These are phyloP conservation scores for Rubia occidens DNA, from an alignment of 305 asterid genomes.

Conservation along the genomic window DNA sequence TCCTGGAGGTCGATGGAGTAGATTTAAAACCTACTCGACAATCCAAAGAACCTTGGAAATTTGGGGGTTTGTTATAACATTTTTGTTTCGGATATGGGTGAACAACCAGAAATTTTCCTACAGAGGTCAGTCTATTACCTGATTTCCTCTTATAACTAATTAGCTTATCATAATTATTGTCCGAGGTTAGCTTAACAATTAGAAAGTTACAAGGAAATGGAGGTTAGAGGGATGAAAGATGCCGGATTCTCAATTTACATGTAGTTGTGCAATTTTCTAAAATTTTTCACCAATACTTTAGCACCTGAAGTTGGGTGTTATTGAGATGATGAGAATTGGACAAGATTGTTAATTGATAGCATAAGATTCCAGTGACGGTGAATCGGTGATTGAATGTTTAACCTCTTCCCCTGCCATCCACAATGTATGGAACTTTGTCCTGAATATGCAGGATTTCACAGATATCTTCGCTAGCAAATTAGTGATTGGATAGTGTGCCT, in stretches of 20 bases:
- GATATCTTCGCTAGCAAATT: background rate
- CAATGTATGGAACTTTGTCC: background rate
- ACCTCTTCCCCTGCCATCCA: background rate
- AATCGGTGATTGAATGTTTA: background rate
- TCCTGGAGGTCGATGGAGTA: conserved; percentile 95
- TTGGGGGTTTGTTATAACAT: conserved; percentile 89
- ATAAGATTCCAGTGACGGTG: background rate
- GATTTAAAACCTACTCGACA: conserved; percentile 88
- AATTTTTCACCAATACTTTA: background rate
- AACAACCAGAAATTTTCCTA: conserved; percentile 78
- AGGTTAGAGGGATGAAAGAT: background rate
- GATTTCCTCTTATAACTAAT: background rate
- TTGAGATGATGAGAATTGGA: background rate
- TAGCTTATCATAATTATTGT: background rate
- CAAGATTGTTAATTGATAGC: background rate
- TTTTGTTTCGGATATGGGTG: conserved; percentile 75
- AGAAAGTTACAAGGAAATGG: background rate
- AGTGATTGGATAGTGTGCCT: background rate
- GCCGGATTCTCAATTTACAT: background rate
- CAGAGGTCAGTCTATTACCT: conserved; percentile 42
- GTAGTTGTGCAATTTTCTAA: background rate
- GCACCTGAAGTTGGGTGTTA: background rate
- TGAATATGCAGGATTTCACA: background rate
- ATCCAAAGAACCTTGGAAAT: conserved; percentile 90
- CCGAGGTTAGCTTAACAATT: background rate